Evolutionary conservation across 257 asterid genomes (phyloP).

Genomic region (Solanum sitiens): DNA sequence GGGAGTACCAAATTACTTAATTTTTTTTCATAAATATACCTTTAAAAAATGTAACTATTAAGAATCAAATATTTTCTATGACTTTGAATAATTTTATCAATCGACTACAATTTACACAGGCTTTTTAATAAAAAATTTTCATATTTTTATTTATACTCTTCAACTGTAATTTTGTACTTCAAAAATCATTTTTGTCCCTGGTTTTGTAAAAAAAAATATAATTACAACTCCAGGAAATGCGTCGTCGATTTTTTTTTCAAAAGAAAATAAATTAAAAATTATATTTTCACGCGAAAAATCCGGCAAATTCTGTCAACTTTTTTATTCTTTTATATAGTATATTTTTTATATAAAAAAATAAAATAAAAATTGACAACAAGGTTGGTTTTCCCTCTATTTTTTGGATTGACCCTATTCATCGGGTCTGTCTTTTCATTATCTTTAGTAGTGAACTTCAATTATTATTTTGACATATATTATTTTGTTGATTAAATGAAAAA

Average conservation of each 20-base stretch:
- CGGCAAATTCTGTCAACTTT: background rate
- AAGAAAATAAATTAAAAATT: too few relatives aligned
- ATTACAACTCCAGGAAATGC: background rate
- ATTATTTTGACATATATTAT: background rate
- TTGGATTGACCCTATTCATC: background rate
- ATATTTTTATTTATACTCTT: too few relatives aligned
- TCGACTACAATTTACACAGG: fast-evolving
- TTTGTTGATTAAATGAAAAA: background rate
- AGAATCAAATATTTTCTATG: background rate
- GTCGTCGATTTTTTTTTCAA: background rate
- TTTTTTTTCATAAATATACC: too few relatives aligned
- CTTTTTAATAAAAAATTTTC: too few relatives aligned
- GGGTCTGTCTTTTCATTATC: background rate
- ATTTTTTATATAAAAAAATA: too few relatives aligned
- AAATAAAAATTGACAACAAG: background rate
- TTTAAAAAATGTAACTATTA: too few relatives aligned
- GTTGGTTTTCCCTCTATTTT: background rate
- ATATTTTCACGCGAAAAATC: background rate
- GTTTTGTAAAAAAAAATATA: too few relatives aligned
- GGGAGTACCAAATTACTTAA: background rate
- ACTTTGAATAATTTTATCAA: too few relatives aligned
- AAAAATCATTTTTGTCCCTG: too few relatives aligned
- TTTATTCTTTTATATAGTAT: too few relatives aligned
- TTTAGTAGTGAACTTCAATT: background rate
- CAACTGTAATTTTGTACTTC: too few relatives aligned